Conservation (phyloP, 495 filamentous ascomycete genomes). For the Talaromyces proteolyticus region DNA sequence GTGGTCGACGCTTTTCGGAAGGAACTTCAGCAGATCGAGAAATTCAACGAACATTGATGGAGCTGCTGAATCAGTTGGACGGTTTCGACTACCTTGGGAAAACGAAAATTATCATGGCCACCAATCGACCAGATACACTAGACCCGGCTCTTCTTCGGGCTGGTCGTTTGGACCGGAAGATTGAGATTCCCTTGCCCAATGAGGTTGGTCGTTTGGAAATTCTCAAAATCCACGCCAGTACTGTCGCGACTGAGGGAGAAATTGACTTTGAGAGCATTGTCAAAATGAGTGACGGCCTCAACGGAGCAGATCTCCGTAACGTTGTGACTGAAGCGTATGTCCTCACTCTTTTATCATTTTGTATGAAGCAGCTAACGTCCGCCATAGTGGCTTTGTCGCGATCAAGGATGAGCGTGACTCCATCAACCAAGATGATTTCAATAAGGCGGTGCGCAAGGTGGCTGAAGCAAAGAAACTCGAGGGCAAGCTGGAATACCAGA, state of each 20-base stretch:
- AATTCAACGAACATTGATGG: constrained; percentile 98
- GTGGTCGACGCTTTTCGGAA: constrained; percentile 95
- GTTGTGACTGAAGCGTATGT: constrained; percentile 98
- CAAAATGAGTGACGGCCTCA: constrained; percentile 98
- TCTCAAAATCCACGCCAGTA: constrained; percentile 92
- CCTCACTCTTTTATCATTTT: neutral
- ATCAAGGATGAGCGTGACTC: constrained; percentile 96
- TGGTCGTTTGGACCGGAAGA: constrained; percentile 92
- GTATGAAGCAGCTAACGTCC: constrained; percentile 10
- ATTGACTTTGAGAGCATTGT: constrained; percentile 99
- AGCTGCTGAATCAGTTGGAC: constrained; percentile 96
- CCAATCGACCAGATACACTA: constrained; percentile 95
- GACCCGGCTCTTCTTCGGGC: constrained; percentile 93
- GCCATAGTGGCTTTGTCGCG: constrained; percentile 76
- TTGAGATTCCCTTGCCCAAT: constrained; percentile 98
- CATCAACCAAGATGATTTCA: constrained; percentile 98
- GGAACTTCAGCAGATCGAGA: constrained; percentile 97
- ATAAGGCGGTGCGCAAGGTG: constrained; percentile 95
- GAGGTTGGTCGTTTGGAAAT: constrained; percentile 97
- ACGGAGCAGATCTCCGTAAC: constrained; percentile 96
- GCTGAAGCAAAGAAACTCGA: constrained; percentile 97
- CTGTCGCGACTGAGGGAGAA: constrained; percentile 85
- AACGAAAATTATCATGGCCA: constrained; percentile 99
- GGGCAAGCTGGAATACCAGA: constrained; percentile 96
- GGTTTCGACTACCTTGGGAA: constrained; percentile 99